Evolutionary conservation across 2,329 filamentous ascomycete genomes (phyloP), one percentile per base, ranked within the genome.

Genomic region (Nothomitra cinnamomea): DNA sequence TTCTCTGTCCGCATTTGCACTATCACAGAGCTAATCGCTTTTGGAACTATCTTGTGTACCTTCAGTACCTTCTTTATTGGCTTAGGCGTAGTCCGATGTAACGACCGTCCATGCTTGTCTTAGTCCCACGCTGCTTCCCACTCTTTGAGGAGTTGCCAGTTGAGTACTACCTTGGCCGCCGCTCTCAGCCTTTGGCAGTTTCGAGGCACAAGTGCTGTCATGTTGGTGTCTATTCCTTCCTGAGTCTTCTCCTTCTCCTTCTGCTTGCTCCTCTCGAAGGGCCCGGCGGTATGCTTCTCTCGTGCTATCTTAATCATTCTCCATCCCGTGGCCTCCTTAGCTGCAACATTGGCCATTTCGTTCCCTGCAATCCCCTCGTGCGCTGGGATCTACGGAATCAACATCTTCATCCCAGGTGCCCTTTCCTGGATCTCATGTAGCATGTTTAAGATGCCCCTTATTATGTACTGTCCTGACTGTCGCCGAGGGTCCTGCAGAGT

Each of bases 281-380:
- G 7, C n/a, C n/a, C n/a, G n/a, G n/a, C n/a, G n/a, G n/a, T n/a
- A n/a, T n/a, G n/a, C n/a, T n/a, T n/a, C n/a, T n/a, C n/a, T n/a
- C 24, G 15, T 40, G 38, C 52, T 40, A 53, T 43, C 52, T 40
- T 22, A 55, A 54, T 36, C 55, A 55, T 48, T 53, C 54, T 52
- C n/a, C n/a, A n/a, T n/a, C n/a, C n/a, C n/a, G n/a, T n/a, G n/a
- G n/a, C n/a, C n/a, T n/a, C n/a, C n/a, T 58, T 58, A 15, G 56
- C 56, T 42, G 53, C 56, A 35, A 41, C 54, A 42, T 58, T 54
- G 28, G 54, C 57, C 42, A 28, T 50, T 53, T 59, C 53, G 51
- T 59, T 59, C 45, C 56, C 57, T 42, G 21, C 38, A 53, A 59
- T 57, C 47, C 57, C 56, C 12, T 45, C 57, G 47, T 59, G 53